Evolutionary conservation across 352 stramenopile genomes (phyloP).

Genomic region (Globisporangium cylindrosporum): DNA sequence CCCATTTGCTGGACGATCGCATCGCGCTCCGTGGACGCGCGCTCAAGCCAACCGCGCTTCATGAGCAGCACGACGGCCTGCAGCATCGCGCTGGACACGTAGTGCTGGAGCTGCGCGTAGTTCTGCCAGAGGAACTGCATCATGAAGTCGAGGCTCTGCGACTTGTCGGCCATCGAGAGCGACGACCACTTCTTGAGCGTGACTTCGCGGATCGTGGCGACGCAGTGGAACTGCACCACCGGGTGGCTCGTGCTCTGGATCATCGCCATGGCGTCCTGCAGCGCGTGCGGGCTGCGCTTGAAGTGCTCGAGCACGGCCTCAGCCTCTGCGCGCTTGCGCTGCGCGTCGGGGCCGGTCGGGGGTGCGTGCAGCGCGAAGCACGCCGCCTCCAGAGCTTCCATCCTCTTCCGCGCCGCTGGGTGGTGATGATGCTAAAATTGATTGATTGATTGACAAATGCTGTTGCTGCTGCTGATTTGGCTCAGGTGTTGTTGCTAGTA

Average conservation of each 20-base stretch:
- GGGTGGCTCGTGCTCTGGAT: conserved; percentile 38
- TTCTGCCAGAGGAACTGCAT: conserved; percentile 79
- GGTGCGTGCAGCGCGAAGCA: conserved; percentile 71
- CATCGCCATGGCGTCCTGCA: conserved; percentile 55
- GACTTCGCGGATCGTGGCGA: conserved; percentile 73
- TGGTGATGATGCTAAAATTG: conserved; percentile 1
- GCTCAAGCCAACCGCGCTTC: conserved; percentile 82
- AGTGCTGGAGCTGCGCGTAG: conserved; percentile 45
- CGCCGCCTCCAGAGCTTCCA: conserved; percentile 65
- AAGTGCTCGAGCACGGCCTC: conserved; percentile 73
- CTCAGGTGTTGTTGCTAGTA: not conserved
- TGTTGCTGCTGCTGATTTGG: not conserved
- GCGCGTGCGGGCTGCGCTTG: conserved; percentile 70
- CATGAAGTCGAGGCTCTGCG: conserved; percentile 62
- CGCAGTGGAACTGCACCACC: conserved; percentile 81
- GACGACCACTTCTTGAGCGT: conserved; percentile 65
- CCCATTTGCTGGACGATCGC: conserved; percentile 76
- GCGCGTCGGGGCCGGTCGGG: conserved; percentile 40
- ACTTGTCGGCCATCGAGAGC: conserved; percentile 42
- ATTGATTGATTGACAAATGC: not conserved
- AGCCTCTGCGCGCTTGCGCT: conserved; percentile 56
- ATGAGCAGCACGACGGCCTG: conserved; percentile 75
- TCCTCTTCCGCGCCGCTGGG: conserved; percentile 9
- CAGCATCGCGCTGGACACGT: conserved; percentile 58
- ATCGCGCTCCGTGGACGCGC: conserved; percentile 41